Evolutionary conservation across 2,329 filamentous ascomycete species (phyloP).

Genomic region (Pleoardoris graminearum): DNA sequence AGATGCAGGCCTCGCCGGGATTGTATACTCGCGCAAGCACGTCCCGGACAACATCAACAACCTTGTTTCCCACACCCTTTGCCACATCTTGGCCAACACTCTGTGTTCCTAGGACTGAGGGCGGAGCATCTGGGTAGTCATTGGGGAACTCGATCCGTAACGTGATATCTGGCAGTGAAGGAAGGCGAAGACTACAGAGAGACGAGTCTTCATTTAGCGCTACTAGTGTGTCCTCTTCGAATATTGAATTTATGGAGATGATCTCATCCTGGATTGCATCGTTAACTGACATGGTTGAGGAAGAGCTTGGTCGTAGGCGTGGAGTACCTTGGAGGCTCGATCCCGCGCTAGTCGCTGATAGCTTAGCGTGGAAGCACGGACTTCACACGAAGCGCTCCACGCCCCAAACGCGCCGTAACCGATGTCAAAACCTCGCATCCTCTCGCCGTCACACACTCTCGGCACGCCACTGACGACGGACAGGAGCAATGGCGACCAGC

Average conservation of each 20-base stretch:
- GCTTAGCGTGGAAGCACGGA: slow-evolving; percentile 11
- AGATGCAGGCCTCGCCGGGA: slow-evolving; percentile 80
- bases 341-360: slow-evolving; percentile 7
- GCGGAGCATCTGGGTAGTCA: slow-evolving; percentile 75
- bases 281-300: slow-evolving; percentile 31
- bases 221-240: slow-evolving; percentile 67
- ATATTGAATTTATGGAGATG: slow-evolving; percentile 83
- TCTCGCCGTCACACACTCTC: neutral
- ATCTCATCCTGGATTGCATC: slow-evolving; percentile 69
- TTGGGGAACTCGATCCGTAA: slow-evolving; percentile 68
- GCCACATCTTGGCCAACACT: slow-evolving; percentile 70
- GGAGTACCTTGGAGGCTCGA: neutral
- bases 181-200: slow-evolving; percentile 63
- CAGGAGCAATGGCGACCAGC: slow-evolving; percentile 23
- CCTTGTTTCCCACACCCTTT: slow-evolving; percentile 71
- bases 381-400: neutral
- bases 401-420: neutral
- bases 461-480: neutral
- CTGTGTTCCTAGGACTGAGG: slow-evolving; percentile 75
- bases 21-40: slow-evolving; percentile 70
- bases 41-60: slow-evolving; percentile 69
- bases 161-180: slow-evolving; percentile 60
- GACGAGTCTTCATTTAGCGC: slow-evolving; percentile 28
- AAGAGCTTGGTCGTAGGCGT: neutral
- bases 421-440: neutral